Evolutionary conservation across 2,329 filamentous ascomycete genomes (phyloP), one percentile per base, ranked within the genome.

Genomic region (Aspergillus fumigatus): DNA sequence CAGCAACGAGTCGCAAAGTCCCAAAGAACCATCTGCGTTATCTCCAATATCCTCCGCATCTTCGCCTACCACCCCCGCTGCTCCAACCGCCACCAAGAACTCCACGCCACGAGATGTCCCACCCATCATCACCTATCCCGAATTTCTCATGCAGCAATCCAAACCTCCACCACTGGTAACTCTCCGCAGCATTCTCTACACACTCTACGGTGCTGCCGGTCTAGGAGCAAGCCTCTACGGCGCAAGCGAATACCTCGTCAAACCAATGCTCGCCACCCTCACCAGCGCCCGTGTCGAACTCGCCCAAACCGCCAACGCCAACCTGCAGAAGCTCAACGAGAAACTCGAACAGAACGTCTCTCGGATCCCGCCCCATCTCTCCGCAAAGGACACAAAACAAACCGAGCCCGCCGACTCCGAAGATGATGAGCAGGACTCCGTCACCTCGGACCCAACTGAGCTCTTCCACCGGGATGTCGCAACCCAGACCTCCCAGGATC

Each of bases 81-180:
- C 57, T 56, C 53, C 55, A 57, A 47, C 60, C 59, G 54, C 53
- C 51, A 45, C 51, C 53, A 55, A 61, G 50, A 52, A 60, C 35
- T 32, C 63, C 11, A 51, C 65, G 8, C 59, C 69, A 53, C 74
- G 74, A 65, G 79, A 82, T 40, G 70, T 81, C 25, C 80, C 84
- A 19, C 84, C 84, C 4, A 85, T 88, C 56, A 84, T 88, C 60
- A 87, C 85, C 48, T 88, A 88, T 65, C 84, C 84, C 3, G 84
- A 88, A 68, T 87, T 87, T 64, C 79, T 87, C 43, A 75, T 84
- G 48, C 78, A 84, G 59, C 76, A 83, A 9, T 75, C 79, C 59
- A 83, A 84, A 61, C 82, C 82, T 9, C 82, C 84, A 14, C 84
- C 84, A 0, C 76, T 87, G 19, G 80, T 87, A 32, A 85, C 83